Base-by-base conservation (phyloP, 306 rosid species). In the Malus sieversii region DNA sequence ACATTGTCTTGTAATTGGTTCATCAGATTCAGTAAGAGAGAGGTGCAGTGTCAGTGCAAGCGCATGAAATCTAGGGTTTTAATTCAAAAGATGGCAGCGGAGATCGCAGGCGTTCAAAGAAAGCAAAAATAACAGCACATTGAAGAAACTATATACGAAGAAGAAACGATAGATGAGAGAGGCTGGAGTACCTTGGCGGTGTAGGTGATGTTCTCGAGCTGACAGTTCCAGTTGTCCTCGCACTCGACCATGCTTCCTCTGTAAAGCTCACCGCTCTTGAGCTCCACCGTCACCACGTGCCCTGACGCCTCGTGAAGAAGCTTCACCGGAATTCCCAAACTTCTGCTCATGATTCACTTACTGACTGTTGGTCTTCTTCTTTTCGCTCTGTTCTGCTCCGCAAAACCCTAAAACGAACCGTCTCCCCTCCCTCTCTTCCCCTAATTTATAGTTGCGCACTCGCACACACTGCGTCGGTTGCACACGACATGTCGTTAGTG, bases 171-270 rank as follows among this genome's bases (percentile, higher is more conserved):
- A 4, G 53, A 14, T 46, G 53, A 46, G 15, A 14, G 16, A n/a
- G 14, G 8, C 4, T 1, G n/a, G 20, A 14, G 35, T 16, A 93
- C 99, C 91, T 90, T 95, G n/a, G 99, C 97, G 32, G 99, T 95
- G 87, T 86, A 95, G 85, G 99, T 95, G 80, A 95, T 95, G 86
- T 86, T 95, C 84, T 95, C 99, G 61, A 95, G 99, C 83, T 95
- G 99, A 80, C 97, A 95, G 82, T 92, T 95, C 99, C 97, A 95
- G 84, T 95, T 95, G 78, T 95, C 99, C 80, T 95, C 99, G 66
- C 99, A 95, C 85, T 95, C 99, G 40, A 95, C 78, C 97, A 95
- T 90, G 80, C 95, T 89, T 33, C 99, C 99, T 83, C 99, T 86
- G 75, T 95, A 92, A 59, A 95, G 97, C 86, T 95, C 99, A 4